Base-by-base conservation (phyloP, 73 alveolate species). In the Tetrahymena elliotti region DNA sequence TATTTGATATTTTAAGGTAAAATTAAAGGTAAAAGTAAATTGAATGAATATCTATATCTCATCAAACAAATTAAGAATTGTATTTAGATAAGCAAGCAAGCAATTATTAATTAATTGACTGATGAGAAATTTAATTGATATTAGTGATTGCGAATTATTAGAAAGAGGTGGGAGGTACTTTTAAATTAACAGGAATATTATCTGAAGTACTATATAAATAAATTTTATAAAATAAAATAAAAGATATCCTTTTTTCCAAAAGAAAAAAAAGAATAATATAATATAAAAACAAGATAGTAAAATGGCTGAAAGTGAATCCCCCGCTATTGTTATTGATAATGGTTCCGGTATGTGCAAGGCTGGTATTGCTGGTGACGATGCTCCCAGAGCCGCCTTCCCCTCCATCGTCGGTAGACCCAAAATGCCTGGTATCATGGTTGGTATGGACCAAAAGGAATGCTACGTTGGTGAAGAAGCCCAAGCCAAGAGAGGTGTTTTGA, bases 401-500 rank as follows among this genome's bases (percentile, higher is more conserved):
- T 95, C 99, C 97, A 97, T 99, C 40, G 99, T 99, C 41, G 99
- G 99, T 68, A 97, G 99, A 93, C 99, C 99, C 39, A 99, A 99
- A 97, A 98, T 98, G 97, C 99, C 98, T 52, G 99, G 99, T 24
- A 98, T 99, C 94, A 98, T 98, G 99, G 99, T 98, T 6, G 99
- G 99, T 52, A 98, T 98, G 96, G 99, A 99, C 95, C 98, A 98
- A 97, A 99, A 98, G 94, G 99, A 98, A 93, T 98, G 98, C 93
- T 98, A 98, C 96, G 99, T 98, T 92, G 99, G 99, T 52, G 98
- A 98, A 33, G 99, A 98, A 94, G 99, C 99, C 38, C 99, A 99
- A 94, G 96, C 96, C 93, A 98, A 98, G 97, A 96, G 99, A 94
- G 99, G 99, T 11, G 99, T 98, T 54, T 96, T 98, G 94, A 98